These are phyloP conservation scores for Populus alba DNA, from an alignment of 345 rosid genomes.

Conservation along the genomic window DNA sequence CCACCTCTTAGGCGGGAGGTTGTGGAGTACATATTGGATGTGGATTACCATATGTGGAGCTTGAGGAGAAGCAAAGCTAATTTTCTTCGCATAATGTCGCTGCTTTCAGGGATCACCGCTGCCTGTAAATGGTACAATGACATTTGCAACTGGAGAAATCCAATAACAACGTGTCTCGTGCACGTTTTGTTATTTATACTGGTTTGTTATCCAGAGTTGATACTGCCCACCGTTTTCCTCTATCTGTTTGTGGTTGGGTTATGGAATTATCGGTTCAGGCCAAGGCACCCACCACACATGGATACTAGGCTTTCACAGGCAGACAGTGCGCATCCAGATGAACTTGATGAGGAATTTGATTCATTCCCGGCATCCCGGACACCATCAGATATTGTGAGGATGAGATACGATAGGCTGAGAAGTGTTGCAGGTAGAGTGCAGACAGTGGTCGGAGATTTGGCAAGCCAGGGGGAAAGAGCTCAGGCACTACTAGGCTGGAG, in stretches of 20 bases:
- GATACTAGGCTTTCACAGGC: conserved; percentile 26
- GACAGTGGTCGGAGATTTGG: conserved; percentile 31
- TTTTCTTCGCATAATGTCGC: conserved; percentile 26
- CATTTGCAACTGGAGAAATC: conserved; percentile 35
- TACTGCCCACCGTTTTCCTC: conserved; percentile 30
- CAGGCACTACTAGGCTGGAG: conserved; percentile 32
- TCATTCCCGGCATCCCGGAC: conserved; percentile 18
- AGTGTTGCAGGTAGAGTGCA: conserved; percentile 30
- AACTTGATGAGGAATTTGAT: conserved; percentile 35
- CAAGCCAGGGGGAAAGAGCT: conserved; percentile 34
- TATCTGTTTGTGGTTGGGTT: conserved; percentile 31
- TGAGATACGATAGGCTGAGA: conserved; percentile 35
- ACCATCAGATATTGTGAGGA: conserved; percentile 24
- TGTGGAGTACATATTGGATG: conserved; percentile 34
- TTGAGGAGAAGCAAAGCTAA: conserved; percentile 35
- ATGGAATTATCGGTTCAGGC: conserved; percentile 35
- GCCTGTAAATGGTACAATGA: conserved; percentile 29
- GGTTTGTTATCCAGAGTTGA: conserved; percentile 33
- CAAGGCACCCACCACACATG: conserved; percentile 34
- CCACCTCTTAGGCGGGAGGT: conserved; percentile 30
- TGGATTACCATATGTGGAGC: conserved; percentile 30
- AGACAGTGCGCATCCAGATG: conserved; percentile 22
- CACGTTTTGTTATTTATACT: conserved; percentile 31
- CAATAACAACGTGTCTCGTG: conserved; percentile 29
- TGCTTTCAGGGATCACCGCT: conserved; percentile 20